Evolutionary conservation across 2,329 filamentous ascomycete species (phyloP).

Genomic region (Pseudocercospora cruenta): DNA sequence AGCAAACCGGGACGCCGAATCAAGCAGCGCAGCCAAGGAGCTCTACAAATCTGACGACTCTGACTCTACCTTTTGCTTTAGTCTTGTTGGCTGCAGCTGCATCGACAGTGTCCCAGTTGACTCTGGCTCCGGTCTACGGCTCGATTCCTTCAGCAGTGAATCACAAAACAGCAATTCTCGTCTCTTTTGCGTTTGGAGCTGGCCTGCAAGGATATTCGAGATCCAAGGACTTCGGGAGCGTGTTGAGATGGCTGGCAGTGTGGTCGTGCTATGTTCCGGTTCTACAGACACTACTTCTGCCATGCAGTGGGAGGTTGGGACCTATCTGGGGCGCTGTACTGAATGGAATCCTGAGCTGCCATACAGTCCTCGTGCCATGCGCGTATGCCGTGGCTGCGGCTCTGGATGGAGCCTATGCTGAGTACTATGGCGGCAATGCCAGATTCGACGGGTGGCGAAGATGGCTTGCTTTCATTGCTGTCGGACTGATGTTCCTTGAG

Average conservation of each 20-base stretch:
- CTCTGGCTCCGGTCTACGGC: slow-evolving; percentile 85
- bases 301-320: slow-evolving; percentile 67
- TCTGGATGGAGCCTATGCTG: neutral
- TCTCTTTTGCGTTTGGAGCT: slow-evolving; percentile 50
- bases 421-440: slow-evolving; percentile 45
- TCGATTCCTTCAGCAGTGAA: slow-evolving; percentile 74
- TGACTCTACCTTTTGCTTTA: neutral
- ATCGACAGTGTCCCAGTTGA: slow-evolving; percentile 73
- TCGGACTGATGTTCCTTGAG: neutral
- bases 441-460: slow-evolving; percentile 30
- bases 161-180: slow-evolving; percentile 68
- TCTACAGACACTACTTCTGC: slow-evolving; percentile 72
- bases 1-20: neutral
- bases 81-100: slow-evolving; percentile 61
- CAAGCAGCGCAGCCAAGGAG: slow-evolving; percentile 3
- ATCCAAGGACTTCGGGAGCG: neutral
- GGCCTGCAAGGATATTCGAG: neutral
- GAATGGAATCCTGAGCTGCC: slow-evolving; percentile 73
- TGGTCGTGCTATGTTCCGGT: slow-evolving; percentile 75
- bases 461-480: neutral
- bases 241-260: slow-evolving; percentile 49
- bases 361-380: slow-evolving; percentile 50
- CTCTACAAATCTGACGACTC: neutral
- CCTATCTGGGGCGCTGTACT: slow-evolving; percentile 72
- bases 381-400: slow-evolving; percentile 41